Conservation (phyloP, 192 early-diverging fungal species). For the Coemansia sp. region DNA sequence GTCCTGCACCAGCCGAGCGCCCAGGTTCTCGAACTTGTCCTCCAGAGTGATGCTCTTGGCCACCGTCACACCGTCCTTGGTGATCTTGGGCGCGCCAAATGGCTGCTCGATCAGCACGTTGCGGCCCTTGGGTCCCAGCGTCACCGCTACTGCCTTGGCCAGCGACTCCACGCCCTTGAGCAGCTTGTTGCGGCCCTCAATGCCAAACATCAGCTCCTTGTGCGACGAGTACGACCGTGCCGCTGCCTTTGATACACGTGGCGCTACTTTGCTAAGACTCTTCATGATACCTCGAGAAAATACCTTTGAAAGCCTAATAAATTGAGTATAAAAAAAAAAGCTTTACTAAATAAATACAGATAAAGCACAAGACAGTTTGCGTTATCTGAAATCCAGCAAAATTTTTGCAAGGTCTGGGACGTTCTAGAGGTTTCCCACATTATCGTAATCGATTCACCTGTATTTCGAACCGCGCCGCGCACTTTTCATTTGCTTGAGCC, state of each 20-base stretch:
- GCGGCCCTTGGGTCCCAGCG: constrained; percentile 98
- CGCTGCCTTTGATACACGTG: constrained; percentile 42
- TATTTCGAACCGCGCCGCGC: neutral
- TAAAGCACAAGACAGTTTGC: no score
- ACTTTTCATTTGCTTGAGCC: neutral
- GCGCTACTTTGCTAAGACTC: constrained; percentile 51
- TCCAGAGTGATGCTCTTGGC: constrained; percentile 96
- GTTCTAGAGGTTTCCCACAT: constrained; percentile 23
- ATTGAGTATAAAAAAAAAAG: no score
- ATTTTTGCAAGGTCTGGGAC: constrained; percentile 14
- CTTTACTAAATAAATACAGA: no score
- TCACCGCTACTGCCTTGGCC: constrained; percentile 98
- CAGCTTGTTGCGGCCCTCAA: constrained; percentile 89
- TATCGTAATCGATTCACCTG: constrained; percentile 18
- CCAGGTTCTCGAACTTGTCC: constrained; percentile 99
- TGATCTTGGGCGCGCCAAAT: constrained; percentile 98
- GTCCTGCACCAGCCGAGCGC: constrained; percentile 96
- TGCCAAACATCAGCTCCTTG: constrained; percentile 97
- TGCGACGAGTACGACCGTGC: constrained; percentile 75
- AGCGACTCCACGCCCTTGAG: constrained; percentile 95
- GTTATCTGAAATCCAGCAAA: neutral
- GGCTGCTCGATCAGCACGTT: constrained; percentile 98
- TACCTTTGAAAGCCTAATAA: no score
- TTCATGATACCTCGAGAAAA: constrained; percentile 15
- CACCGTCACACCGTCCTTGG: constrained; percentile 99